Conservation (phyloP, 345 rosid species). For the Rubroshorea leprosula region DNA sequence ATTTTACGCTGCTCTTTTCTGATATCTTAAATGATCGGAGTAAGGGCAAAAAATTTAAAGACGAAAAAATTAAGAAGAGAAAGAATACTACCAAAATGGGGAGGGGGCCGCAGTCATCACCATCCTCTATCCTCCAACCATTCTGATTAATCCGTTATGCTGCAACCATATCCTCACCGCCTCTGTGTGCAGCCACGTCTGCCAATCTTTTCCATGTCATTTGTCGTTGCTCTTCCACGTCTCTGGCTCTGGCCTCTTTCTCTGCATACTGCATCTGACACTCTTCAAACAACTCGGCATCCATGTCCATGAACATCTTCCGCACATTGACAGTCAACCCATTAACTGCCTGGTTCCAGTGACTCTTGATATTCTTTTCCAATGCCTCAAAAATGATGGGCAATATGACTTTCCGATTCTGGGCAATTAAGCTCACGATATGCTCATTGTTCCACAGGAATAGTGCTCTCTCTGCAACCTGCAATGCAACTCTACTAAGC, state of each 20-base stretch:
- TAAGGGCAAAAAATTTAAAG: slow-evolving; percentile 12
- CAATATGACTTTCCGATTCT: slow-evolving; percentile 54
- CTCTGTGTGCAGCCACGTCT: slow-evolving; percentile 53
- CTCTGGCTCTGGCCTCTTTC: slow-evolving; percentile 51
- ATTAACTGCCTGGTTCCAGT: slow-evolving; percentile 88
- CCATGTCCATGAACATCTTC: slow-evolving; percentile 90
- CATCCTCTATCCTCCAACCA: slow-evolving; percentile 10
- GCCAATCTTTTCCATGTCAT: slow-evolving; percentile 74
- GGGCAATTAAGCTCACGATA: slow-evolving; percentile 67
- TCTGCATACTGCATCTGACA: slow-evolving; percentile 61
- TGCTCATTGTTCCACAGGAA: slow-evolving; percentile 96
- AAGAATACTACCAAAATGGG: slow-evolving; percentile 36
- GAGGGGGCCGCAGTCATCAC: slow-evolving; percentile 6
- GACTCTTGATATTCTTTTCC: slow-evolving; percentile 68
- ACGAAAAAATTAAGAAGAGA: not conserved
- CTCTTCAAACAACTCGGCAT: slow-evolving; percentile 65
- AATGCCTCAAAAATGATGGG: slow-evolving; percentile 69
- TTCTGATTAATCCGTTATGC: slow-evolving; percentile 26
- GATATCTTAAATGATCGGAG: slow-evolving; percentile 25
- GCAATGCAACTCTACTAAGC: slow-evolving; percentile 23
- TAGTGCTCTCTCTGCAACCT: slow-evolving; percentile 88
- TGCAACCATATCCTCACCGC: slow-evolving; percentile 45
- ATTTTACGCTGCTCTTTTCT: slow-evolving; percentile 21
- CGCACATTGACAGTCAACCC: slow-evolving; percentile 69
- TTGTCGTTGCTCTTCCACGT: slow-evolving; percentile 63